phyloP scores from a whole-genome alignment of 176 grass and related monocot genomes.

The Leersia perrieri region DNA sequence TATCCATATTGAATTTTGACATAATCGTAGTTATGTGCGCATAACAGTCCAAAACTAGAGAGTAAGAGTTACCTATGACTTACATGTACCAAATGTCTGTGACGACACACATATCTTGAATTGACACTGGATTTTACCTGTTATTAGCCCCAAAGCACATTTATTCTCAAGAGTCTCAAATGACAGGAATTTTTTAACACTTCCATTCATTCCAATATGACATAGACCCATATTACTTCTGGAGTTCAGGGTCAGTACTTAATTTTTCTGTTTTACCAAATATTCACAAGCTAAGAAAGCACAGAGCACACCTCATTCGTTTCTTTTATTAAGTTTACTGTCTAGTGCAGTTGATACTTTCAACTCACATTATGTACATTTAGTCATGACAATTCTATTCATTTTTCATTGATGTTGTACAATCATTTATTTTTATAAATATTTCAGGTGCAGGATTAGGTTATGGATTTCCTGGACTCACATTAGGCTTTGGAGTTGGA shows the following conservation, averaged over 20 bases:
- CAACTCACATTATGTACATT: neutral
- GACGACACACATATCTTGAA: neutral
- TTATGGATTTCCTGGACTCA: slow-evolving; percentile 77
- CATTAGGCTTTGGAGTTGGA: slow-evolving; percentile 70
- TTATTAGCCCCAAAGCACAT: too few relatives aligned
- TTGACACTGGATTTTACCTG: neutral
- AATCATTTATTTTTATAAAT: neutral
- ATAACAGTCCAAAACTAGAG: neutral
- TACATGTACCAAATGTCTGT: neutral
- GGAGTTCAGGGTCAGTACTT: neutral
- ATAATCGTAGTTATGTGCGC: neutral
- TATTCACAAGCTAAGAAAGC: neutral
- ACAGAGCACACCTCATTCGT: neutral
- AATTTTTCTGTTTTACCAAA: neutral
- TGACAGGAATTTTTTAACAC: neutral
- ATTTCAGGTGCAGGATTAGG: slow-evolving; percentile 70
- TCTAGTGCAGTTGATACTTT: neutral
- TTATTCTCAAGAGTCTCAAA: neutral
- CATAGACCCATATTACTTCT: neutral
- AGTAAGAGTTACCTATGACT: neutral
- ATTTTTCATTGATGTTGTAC: neutral
- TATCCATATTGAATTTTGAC: neutral
- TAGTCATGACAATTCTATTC: too few relatives aligned
- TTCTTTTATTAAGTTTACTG: neutral
- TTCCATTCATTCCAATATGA: neutral